These are phyloP conservation scores for Colletotrichum sp. DNA, from an alignment of 2,329 filamentous ascomycete genomes.

Conservation along the genomic window DNA sequence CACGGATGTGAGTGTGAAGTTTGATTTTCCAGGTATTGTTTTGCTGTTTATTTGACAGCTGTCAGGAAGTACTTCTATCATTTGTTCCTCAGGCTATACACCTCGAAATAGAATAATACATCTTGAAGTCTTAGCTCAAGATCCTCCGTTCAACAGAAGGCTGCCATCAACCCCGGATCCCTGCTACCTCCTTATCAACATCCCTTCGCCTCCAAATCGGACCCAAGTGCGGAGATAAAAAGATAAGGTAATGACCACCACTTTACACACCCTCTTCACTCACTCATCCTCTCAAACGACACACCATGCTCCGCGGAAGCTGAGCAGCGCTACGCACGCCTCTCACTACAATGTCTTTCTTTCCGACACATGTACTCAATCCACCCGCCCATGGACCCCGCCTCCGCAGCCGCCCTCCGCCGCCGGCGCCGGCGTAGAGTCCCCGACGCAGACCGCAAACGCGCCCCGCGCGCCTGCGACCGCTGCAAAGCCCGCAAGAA, in stretches of 20 bases:
- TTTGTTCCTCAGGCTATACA: not conserved
- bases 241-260: not conserved
- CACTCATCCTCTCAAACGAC: not conserved
- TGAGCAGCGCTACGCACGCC: not conserved
- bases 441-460: constrained; percentile 37
- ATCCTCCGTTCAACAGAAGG: not conserved
- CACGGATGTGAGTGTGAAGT: not conserved
- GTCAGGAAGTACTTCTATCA: not conserved
- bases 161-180: not conserved
- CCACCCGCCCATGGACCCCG: constrained; percentile 1
- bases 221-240: not conserved
- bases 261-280: not conserved
- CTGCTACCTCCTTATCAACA: not conserved
- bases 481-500: constrained; percentile 39
- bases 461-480: constrained; percentile 36
- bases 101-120: accelerated
- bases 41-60: not conserved
- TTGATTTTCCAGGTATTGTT: not conserved
- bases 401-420: not conserved
- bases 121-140: accelerated
- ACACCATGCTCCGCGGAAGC: not conserved
- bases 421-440: constrained; percentile 28
- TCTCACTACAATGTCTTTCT: not conserved
- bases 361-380: not conserved
- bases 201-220: not conserved